Conservation (phyloP, 768 basidiomycete genomes). For the Leccinum barrowsii region DNA sequence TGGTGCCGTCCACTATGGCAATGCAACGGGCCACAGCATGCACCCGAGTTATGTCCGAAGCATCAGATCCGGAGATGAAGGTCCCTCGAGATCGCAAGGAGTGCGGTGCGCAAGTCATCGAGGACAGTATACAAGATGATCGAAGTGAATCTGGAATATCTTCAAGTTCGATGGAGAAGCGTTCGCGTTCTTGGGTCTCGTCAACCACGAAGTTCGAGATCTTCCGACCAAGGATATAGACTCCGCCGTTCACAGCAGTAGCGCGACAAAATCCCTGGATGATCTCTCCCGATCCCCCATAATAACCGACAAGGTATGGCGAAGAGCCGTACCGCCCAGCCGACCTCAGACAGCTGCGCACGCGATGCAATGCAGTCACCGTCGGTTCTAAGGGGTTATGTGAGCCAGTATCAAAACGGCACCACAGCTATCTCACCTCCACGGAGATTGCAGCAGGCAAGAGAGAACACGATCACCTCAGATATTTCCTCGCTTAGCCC, state of each 20-base stretch:
- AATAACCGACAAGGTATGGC: slow-evolving; percentile 91
- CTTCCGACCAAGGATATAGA: slow-evolving; percentile 65
- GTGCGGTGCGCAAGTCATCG: slow-evolving; percentile 34
- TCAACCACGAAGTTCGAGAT: slow-evolving; percentile 31
- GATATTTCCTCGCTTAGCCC: slow-evolving; percentile 55
- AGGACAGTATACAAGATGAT: slow-evolving; percentile 54
- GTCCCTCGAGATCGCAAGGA: slow-evolving; percentile 24
- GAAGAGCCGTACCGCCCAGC: slow-evolving; percentile 83
- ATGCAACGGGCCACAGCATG: slow-evolving; percentile 44
- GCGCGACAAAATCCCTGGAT: slow-evolving; percentile 89
- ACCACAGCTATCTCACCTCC: slow-evolving; percentile 43
- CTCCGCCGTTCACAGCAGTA: slow-evolving; percentile 74
- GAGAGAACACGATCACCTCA: slow-evolving; percentile 66
- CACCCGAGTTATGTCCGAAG: slow-evolving; percentile 1
- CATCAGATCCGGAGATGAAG: slow-evolving; percentile 7
- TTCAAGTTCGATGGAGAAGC: slow-evolving; percentile 49
- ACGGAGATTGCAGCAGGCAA: slow-evolving; percentile 64
- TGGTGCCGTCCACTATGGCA: slow-evolving; percentile 42
- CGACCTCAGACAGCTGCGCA: slow-evolving; percentile 72
- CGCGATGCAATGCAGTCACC: slow-evolving; percentile 59
- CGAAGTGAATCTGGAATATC: slow-evolving; percentile 59
- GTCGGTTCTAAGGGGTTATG: slow-evolving; percentile 52
- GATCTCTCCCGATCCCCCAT: slow-evolving; percentile 90
- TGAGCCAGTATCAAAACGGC: slow-evolving; percentile 4
- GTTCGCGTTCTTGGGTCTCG: slow-evolving; percentile 5